Evolutionary conservation across 208 protist species (phyloP).

Genomic region (Phytomonas serpens): DNA sequence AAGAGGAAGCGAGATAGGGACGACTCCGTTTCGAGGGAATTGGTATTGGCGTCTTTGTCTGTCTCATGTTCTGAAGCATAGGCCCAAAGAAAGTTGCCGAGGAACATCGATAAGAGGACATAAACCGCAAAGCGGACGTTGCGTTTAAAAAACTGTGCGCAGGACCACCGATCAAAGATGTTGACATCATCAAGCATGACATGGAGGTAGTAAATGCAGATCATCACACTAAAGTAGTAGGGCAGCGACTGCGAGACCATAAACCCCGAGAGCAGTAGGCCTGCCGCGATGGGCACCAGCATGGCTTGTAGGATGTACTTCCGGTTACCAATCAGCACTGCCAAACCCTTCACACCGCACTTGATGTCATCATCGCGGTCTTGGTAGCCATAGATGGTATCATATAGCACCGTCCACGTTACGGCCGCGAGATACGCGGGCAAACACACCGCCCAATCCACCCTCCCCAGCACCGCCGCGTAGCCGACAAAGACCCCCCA

Average conservation of each 20-base stretch:
- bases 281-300: conserved; percentile 33
- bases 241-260: conserved; percentile 61
- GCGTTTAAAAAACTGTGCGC: conserved; percentile 44
- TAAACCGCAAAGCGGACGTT: conserved; percentile 63
- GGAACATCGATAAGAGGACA: conserved; percentile 59
- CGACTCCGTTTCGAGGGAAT: conserved; percentile 22
- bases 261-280: conserved; percentile 53
- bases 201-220: conserved; percentile 60
- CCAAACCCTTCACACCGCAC: conserved; percentile 76
- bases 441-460: conserved; percentile 59
- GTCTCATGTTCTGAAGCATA: conserved; percentile 60
- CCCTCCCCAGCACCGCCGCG: conserved; percentile 65
- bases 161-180: conserved; percentile 82
- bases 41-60: conserved; percentile 34
- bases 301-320: conserved; percentile 68
- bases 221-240: conserved; percentile 53
- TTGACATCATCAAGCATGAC: conserved; percentile 79
- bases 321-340: conserved; percentile 70
- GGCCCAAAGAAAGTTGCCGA: conserved; percentile 74
- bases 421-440: conserved; percentile 66
- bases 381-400: conserved; percentile 84
- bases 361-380: conserved; percentile 66
- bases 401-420: conserved; percentile 74
- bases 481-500: conserved; percentile 87
- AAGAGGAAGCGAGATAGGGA: conserved; percentile 46